Percentiles rank a stretch among this genome's conserved stretches.
Conservation (phyloP, 805 yeast genomes). For the Lachancea sp. region DNA sequence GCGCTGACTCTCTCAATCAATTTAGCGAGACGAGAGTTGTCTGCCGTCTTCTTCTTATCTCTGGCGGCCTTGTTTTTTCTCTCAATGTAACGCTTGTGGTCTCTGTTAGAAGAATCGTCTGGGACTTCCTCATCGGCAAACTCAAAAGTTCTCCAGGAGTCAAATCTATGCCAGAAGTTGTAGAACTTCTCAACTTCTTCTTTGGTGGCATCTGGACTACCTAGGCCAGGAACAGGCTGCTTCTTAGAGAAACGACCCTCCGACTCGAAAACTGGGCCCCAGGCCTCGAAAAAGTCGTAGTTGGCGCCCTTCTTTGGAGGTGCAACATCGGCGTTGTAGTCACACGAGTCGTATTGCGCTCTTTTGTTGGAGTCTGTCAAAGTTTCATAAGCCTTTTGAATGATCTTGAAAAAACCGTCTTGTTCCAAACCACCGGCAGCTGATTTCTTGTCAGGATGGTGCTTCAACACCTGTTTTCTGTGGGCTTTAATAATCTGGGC, state of each 20-base stretch:
- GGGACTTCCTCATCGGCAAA: constrained; percentile 98
- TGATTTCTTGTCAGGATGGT: constrained; percentile 97
- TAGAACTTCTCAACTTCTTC: constrained; percentile 83
- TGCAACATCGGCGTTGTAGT: constrained; percentile 73
- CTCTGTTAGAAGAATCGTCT: constrained; percentile 98
- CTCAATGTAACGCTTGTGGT: constrained; percentile 97
- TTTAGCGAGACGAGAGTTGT: constrained; percentile 80
- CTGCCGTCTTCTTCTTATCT: constrained; percentile 96
- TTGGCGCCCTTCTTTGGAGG: constrained; percentile 63
- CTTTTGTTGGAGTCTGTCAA: constrained; percentile 81
- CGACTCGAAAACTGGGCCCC: constrained; percentile 86
- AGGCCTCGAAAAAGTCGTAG: constrained; percentile 84
- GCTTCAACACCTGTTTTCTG: constrained; percentile 91
- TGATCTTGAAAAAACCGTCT: constrained; percentile 96
- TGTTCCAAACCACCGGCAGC: constrained; percentile 74
- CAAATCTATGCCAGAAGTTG: constrained; percentile 87
- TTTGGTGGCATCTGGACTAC: constrained; percentile 60
- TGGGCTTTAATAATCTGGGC: constrained; percentile 95
- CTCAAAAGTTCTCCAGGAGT: constrained; percentile 98
- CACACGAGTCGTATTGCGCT: constrained; percentile 93
- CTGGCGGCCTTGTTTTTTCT: constrained; percentile 95
- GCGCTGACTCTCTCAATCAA: constrained; percentile 80
- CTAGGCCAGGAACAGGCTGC: constrained; percentile 82
- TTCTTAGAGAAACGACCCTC: constrained; percentile 91
- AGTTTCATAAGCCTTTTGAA: constrained; percentile 92